Evolutionary conservation across 2,329 filamentous ascomycete species (phyloP).

Genomic region (Penicillium sp.): DNA sequence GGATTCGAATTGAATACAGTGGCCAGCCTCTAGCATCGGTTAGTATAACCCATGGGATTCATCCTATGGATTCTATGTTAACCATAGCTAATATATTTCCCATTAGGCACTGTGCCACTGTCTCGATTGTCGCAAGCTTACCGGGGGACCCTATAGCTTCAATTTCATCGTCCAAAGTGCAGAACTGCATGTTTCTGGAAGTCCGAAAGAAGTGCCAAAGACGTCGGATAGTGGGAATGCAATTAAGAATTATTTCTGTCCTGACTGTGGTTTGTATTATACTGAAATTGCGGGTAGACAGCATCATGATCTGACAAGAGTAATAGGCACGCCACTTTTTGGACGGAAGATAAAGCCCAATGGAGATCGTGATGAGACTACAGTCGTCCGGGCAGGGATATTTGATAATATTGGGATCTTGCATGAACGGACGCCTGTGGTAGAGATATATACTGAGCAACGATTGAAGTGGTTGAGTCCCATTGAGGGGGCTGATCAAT

Average conservation of each 20-base stretch:
- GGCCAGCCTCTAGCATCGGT: slow-evolving; percentile 31
- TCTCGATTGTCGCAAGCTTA: slow-evolving; percentile 40
- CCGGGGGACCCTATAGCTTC: slow-evolving; percentile 30
- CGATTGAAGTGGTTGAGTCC: slow-evolving; percentile 26
- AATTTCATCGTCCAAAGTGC: slow-evolving; percentile 30
- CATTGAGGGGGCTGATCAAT: slow-evolving; percentile 26
- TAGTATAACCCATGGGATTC: slow-evolving; percentile 11
- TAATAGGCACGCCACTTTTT: slow-evolving; percentile 29
- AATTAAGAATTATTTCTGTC: slow-evolving; percentile 38
- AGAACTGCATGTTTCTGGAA: slow-evolving; percentile 32
- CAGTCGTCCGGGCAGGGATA: slow-evolving; percentile 36
- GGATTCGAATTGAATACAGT: slow-evolving; percentile 34
- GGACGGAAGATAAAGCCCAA: slow-evolving; percentile 21
- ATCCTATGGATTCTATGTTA: not conserved
- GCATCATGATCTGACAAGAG: slow-evolving; percentile 6
- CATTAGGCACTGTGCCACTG: slow-evolving; percentile 39
- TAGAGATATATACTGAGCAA: slow-evolving; percentile 31
- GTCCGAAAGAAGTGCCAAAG: slow-evolving; percentile 35
- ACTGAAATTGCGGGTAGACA: not conserved
- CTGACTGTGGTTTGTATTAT: slow-evolving; percentile 34
- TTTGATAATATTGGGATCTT: slow-evolving; percentile 32
- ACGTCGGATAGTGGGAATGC: slow-evolving; percentile 36
- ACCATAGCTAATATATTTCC: slow-evolving; percentile 3
- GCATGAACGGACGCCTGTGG: slow-evolving; percentile 28
- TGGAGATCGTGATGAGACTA: slow-evolving; percentile 22